A percentile compares a stretch with the other conserved stretches of the same genome.
These are phyloP conservation scores for Sanguinoderma infundibulare DNA, from an alignment of 1,284 basidiomycete genomes.

Conservation along the genomic window DNA sequence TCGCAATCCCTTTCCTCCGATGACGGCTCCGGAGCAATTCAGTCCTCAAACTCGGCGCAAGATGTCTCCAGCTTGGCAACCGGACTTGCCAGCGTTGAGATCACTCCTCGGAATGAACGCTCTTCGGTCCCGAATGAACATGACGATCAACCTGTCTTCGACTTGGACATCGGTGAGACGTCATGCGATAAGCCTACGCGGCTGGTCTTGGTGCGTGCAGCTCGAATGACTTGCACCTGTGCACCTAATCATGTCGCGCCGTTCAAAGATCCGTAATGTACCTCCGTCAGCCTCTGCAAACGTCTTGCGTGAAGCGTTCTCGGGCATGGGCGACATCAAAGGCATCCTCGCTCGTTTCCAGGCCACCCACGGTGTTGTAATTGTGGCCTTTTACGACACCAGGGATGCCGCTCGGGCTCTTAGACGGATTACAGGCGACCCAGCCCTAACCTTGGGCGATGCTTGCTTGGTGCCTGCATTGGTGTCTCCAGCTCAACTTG, in stretches of 20 bases:
- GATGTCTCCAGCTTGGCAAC: conserved; percentile 18
- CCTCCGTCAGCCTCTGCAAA: conserved; percentile 12
- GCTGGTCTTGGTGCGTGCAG: conserved; percentile 25
- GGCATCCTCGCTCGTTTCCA: conserved; percentile 57
- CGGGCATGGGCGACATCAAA: conserved; percentile 40
- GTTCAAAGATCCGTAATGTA: conserved; percentile 27
- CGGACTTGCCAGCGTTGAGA: conserved; percentile 22
- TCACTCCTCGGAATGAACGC: conserved; percentile 30
- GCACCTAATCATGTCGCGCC: conserved; percentile 8
- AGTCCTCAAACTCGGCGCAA: conserved; percentile 2
- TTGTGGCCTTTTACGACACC: conserved; percentile 67
- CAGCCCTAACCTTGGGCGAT: conserved; percentile 25
- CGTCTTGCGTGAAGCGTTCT: conserved; percentile 23
- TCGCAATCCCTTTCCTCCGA: conserved; percentile 29
- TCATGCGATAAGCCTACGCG: conserved; percentile 21
- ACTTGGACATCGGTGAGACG: conserved; percentile 12
- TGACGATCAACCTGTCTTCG: background rate
- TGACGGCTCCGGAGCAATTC: conserved; percentile 13
- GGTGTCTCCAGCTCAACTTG: conserved; percentile 20
- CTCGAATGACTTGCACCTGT: background rate
- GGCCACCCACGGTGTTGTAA: conserved; percentile 50
- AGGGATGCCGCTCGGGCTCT: conserved; percentile 57
- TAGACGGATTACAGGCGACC: conserved; percentile 28
- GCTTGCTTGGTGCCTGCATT: conserved; percentile 22
- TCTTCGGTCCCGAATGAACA: conserved; percentile 11